A percentile compares a stretch with the other conserved stretches of the same genome.
phyloP scores from a whole-genome alignment of 495 filamentous ascomycete genomes.

The Xylaria flabelliformis region DNA sequence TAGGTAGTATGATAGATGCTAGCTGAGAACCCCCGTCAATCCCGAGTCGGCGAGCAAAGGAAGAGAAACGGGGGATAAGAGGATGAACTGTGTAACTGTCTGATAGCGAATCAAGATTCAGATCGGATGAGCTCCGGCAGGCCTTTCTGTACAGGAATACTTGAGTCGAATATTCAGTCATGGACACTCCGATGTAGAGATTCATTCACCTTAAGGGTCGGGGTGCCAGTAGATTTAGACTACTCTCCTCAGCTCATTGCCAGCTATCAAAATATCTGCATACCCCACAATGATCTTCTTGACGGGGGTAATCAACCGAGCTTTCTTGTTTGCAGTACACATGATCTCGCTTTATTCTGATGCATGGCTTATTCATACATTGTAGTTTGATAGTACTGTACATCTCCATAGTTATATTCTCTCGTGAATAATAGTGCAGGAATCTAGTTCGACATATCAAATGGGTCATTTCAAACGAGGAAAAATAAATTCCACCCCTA shows the following conservation, averaged over 20 bases:
- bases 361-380: neutral
- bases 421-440: neutral
- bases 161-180: neutral
- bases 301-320: neutral
- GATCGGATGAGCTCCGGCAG: neutral
- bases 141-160: neutral
- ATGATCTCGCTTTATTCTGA: neutral
- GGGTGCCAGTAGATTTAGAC: neutral
- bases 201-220: neutral
- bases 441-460: neutral
- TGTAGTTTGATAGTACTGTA: neutral
- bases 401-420: neutral
- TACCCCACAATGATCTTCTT: neutral
- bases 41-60: neutral
- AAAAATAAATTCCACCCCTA: neutral
- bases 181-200: neutral
- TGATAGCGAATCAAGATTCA: neutral
- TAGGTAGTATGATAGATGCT: neutral
- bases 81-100: neutral
- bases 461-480: too few species aligned
- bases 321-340: neutral
- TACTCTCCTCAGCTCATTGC: neutral
- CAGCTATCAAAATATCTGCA: too few species aligned
- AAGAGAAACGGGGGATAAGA: neutral
- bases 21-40: neutral